Percentiles rank a stretch among this genome's conserved stretches.
Evolutionary conservation across 2,329 filamentous ascomycete genomes (phyloP).

Genomic region (Pseudogymnoascus sp.): DNA sequence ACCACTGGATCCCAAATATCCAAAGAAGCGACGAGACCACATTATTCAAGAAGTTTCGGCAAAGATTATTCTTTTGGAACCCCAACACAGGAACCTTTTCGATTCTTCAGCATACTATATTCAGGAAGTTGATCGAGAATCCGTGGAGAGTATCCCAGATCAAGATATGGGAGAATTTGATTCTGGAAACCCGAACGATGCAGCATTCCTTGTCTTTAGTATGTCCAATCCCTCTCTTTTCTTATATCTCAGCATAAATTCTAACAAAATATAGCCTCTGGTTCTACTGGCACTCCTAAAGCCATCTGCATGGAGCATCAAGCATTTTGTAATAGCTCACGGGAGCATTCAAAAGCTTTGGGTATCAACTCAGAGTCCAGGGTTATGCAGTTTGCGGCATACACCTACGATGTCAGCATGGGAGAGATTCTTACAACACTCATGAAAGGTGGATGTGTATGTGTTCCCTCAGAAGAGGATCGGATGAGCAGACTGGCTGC

Average conservation of each 20-base stretch:
- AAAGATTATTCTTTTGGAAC: background rate
- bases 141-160: background rate
- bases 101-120: conserved; percentile 10
- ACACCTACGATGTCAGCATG: conserved; percentile 10
- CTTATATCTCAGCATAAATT: background rate
- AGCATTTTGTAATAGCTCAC: conserved; percentile 14
- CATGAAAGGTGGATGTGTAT: conserved; percentile 33
- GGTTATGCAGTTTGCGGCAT: conserved; percentile 27
- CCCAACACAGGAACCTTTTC: conserved; percentile 25
- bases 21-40: conserved; percentile 13
- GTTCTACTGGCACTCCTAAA: conserved; percentile 42
- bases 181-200: background rate
- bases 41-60: conserved; percentile 10
- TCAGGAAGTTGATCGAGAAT: background rate
- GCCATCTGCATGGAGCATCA: conserved; percentile 32
- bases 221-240: background rate
- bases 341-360: conserved; percentile 21
- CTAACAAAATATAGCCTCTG: conserved; percentile 28
- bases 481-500: conserved; percentile 65
- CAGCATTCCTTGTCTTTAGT: conserved; percentile 18
- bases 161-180: background rate
- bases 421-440: conserved; percentile 8
- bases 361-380: conserved; percentile 31
- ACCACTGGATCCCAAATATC: conserved; percentile 25
- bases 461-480: conserved; percentile 55